Evolutionary conservation across 257 asterid species (phyloP), one percentile per base, ranked within the genome.

Genomic region (Mentha longifolia): DNA sequence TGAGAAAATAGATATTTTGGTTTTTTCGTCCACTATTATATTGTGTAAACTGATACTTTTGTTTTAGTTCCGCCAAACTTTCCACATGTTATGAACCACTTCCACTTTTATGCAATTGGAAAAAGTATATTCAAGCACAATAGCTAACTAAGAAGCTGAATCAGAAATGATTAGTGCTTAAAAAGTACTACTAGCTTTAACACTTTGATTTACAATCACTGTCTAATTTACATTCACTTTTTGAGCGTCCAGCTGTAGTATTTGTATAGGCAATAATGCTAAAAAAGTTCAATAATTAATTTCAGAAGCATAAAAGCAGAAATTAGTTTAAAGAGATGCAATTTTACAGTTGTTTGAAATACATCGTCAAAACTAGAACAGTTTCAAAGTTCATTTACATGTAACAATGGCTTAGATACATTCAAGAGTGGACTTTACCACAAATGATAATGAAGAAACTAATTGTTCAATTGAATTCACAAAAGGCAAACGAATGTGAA

Each of bases 331-430:
- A 51, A 28, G 4, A 25, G 4, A 1, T 56, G 6, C 60, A n/a
- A n/a, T n/a, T n/a, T n/a, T n/a, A n/a, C n/a, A n/a, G n/a, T n/a
- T 14, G 60, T 54, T 10, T 19, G 11, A 22, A 54, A 54, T 22
- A 20, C 9, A 54, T 56, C 8, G 3, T 14, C 11, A 58, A 0
- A 22, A 22, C 19, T 42, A 20, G 25, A 72, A 51, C 65, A 47
- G 19, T 62, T 12, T 15, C 54, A 55, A 30, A 60, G 37, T 51
- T 17, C 3, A 51, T 35, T 72, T 33, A 56, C 17, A 47, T 70
- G 61, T 9, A 56, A 17, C 25, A 70, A 16, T 25, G 55, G 47
- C 37, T 51, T 41, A 51, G 59, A 65, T 52, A 57, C 71, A 55
- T 20, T 50, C 30, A 31, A 50, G 15, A 58, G 7, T 39, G 28